phyloP scores from a whole-genome alignment of 75 land plant species.

The Sequoiadendron giganteum region DNA sequence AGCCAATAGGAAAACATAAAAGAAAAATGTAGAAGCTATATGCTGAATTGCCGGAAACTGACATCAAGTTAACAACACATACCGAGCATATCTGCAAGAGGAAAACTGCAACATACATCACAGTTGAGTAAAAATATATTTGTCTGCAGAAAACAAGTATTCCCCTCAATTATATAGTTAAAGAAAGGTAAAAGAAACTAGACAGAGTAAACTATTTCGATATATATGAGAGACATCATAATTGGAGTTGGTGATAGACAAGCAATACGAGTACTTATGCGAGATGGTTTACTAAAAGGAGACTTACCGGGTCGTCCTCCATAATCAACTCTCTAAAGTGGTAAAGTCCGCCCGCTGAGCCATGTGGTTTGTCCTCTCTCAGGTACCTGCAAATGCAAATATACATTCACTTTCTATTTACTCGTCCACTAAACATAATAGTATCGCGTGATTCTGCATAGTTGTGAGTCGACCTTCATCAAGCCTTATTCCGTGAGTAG shows the following conservation, averaged over 20 bases:
- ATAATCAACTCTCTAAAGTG: constrained; percentile 85
- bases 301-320: constrained; percentile 88
- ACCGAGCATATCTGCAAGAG: constrained; percentile 91
- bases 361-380: constrained; percentile 98
- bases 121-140: constrained; percentile 87
- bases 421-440: neutral
- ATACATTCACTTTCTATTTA: neutral
- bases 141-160: constrained; percentile 45
- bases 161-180: neutral
- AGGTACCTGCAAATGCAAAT: constrained; percentile 55
- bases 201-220: neutral
- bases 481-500: no score
- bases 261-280: neutral
- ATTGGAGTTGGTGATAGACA: neutral
- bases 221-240: neutral
- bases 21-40: neutral
- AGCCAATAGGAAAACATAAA: neutral
- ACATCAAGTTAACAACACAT: constrained; percentile 1
- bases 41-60: neutral
- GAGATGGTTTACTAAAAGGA: neutral
- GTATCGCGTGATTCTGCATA: no score
- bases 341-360: constrained; percentile 98
- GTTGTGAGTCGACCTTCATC: no score
- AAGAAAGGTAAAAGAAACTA: neutral
- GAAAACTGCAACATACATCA: constrained; percentile 96